Percentiles rank a stretch among this genome's conserved stretches.
Conservation (phyloP, 2,329 filamentous ascomycete genomes). For the Phyllosticta citribraziliensis region DNA sequence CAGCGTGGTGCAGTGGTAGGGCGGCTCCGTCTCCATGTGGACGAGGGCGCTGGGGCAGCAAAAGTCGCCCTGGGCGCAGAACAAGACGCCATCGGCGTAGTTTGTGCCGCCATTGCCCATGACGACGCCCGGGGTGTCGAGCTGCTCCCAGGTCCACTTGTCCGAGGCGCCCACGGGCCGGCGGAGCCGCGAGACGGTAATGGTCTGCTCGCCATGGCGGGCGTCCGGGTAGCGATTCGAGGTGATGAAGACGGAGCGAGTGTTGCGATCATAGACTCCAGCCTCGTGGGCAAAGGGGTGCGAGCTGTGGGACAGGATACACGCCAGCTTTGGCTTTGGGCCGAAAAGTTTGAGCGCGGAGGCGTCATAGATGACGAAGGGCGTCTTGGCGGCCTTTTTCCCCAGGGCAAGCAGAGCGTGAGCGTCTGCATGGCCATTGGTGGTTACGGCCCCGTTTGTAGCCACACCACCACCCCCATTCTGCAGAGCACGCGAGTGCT, state of each 20-base stretch:
- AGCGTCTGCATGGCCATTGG: neutral
- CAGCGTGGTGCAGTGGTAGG: constrained; percentile 17
- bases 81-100: constrained; percentile 21
- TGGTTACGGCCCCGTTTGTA: neutral
- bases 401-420: neutral
- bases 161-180: neutral
- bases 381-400: neutral
- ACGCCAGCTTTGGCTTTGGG: constrained; percentile 12
- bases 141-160: constrained; percentile 1
- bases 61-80: constrained; percentile 26
- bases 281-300: constrained; percentile 43
- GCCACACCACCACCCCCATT: neutral
- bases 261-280: constrained; percentile 25
- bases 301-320: constrained; percentile 19
- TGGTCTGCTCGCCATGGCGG: constrained; percentile 14
- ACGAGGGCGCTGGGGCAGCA: constrained; percentile 21
- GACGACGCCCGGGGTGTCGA: neutral
- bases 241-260: constrained; percentile 28
- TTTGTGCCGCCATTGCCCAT: constrained; percentile 23
- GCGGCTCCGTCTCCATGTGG: constrained; percentile 19
- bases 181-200: constrained; percentile 14
- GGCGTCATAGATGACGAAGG: neutral
- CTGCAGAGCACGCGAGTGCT: neutral
- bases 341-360: neutral
- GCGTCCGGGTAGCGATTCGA: constrained; percentile 23